Evolutionary conservation across 2,329 filamentous ascomycete genomes (phyloP).

Genomic region (Didymella arachidicola): DNA sequence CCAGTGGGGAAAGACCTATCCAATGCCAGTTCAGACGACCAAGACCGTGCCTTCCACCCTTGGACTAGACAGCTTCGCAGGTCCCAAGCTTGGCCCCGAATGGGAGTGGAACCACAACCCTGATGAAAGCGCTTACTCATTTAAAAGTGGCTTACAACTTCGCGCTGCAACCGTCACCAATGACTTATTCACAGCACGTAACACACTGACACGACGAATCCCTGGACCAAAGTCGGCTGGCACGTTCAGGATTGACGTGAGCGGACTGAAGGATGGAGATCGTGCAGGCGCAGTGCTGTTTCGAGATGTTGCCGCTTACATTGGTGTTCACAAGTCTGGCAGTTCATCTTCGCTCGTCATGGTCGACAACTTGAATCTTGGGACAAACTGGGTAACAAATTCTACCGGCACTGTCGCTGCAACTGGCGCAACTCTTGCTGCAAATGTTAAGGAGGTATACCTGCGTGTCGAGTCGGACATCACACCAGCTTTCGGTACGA

Average conservation of each 20-base stretch:
- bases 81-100: conserved; percentile 52
- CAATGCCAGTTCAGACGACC: conserved; percentile 41
- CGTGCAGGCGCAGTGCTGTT: conserved; percentile 62
- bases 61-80: conserved; percentile 58
- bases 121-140: conserved; percentile 56
- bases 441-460: conserved; percentile 40
- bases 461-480: conserved; percentile 48
- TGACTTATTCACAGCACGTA: conserved; percentile 57
- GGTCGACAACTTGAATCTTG: conserved; percentile 52
- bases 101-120: conserved; percentile 73
- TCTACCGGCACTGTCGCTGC: conserved; percentile 42
- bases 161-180: conserved; percentile 61
- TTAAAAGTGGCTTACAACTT: conserved; percentile 58
- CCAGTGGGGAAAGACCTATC: conserved; percentile 59
- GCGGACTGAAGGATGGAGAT: conserved; percentile 61
- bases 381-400: conserved; percentile 46
- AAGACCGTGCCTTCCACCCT: conserved; percentile 44
- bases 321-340: conserved; percentile 57
- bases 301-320: conserved; percentile 62
- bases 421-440: conserved; percentile 26
- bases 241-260: conserved; percentile 61
- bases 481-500: conserved; percentile 44
- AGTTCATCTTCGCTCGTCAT: conserved; percentile 48
- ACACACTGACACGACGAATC: conserved; percentile 55
- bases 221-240: conserved; percentile 54